A percentile compares a stretch with the other conserved stretches of the same genome.
Conservation (phyloP, 805 yeast species). For the Tetrapisispora nanseiensis region DNA sequence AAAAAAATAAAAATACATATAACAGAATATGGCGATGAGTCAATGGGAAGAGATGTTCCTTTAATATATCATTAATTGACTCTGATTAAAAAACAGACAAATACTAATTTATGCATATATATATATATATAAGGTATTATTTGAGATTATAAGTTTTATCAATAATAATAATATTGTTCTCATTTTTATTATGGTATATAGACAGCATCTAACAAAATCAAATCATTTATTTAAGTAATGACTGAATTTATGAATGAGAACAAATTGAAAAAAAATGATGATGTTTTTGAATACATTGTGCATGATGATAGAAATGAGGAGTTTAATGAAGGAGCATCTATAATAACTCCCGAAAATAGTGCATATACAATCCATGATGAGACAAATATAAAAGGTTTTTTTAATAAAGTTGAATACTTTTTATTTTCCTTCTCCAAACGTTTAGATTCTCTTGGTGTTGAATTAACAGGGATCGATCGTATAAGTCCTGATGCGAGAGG, state of each 20-base stretch:
- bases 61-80: too few species aligned
- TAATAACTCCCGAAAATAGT: background rate
- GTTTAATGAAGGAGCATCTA: background rate
- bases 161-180: too few species aligned
- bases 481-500: slow-evolving; percentile 58
- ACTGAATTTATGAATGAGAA: background rate
- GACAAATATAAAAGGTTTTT: background rate
- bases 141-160: background rate
- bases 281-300: background rate
- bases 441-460: slow-evolving; percentile 55
- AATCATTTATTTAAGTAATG: background rate
- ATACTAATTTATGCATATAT: too few species aligned
- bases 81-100: background rate
- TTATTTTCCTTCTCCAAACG: slow-evolving; percentile 28
- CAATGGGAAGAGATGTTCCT: too few species aligned
- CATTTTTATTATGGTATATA: background rate
- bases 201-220: background rate
- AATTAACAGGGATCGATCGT: slow-evolving; percentile 71
- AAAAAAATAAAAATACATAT: background rate
- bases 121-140: too few species aligned
- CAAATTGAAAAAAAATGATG: background rate
- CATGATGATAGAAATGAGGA: background rate
- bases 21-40: background rate
- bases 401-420: background rate
- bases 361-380: background rate